These are phyloP conservation scores for Rhodosporidiobolus odoratus DNA, from an alignment of 768 basidiomycete genomes.

Conservation along the genomic window DNA sequence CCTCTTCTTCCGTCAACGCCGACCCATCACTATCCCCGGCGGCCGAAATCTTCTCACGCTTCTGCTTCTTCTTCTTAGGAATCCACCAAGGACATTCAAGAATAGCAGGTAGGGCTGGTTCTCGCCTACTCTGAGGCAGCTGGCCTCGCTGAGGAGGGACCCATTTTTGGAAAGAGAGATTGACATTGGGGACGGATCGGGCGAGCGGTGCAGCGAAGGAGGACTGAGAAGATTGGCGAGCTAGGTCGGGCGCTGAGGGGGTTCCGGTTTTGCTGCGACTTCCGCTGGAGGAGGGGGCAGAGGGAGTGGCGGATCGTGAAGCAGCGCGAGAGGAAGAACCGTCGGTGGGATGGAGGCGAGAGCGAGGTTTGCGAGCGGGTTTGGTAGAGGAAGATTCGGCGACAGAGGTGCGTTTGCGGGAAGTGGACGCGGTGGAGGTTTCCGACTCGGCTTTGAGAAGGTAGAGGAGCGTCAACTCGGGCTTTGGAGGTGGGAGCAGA, in stretches of 20 bases:
- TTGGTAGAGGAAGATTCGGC: neutral
- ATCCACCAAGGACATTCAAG: constrained; percentile 26
- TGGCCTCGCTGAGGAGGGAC: constrained; percentile 1
- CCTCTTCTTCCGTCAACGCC: too few species aligned
- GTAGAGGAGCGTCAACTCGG: neutral
- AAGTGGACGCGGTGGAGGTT: neutral
- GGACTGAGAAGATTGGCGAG: too few species aligned
- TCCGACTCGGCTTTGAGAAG: neutral
- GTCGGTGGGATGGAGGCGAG: neutral
- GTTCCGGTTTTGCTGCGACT: too few species aligned
- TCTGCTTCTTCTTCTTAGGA: constrained; percentile 13
- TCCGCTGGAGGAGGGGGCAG: neutral
- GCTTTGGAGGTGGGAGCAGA: neutral
- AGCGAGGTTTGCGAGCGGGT: neutral
- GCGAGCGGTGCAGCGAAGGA: neutral
- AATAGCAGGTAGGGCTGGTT: constrained; percentile 19
- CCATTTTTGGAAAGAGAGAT: neutral
- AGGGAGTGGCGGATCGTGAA: neutral
- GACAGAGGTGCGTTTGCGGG: neutral
- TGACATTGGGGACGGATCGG: too few species aligned
- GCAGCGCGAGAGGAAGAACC: neutral
- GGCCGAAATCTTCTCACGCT: neutral
- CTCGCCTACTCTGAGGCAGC: neutral
- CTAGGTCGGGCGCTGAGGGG: too few species aligned
- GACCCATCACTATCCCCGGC: too few species aligned